Evolutionary conservation across 169 alveolate genomes (phyloP).

Genomic region (Plasmodium billcollinsi): DNA sequence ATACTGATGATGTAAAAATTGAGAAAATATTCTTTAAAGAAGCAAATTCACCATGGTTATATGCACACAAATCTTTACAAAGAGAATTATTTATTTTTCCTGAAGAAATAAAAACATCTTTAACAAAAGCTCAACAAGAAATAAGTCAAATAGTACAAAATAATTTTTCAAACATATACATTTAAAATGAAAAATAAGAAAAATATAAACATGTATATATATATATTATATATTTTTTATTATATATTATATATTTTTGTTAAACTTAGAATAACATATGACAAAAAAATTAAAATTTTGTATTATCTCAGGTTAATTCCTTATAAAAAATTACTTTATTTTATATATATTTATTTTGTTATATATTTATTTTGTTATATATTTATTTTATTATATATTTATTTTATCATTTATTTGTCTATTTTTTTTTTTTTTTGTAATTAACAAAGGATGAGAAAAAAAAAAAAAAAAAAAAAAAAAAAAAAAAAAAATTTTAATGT

Average conservation of each 20-base stretch:
- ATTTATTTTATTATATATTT: too few relatives aligned
- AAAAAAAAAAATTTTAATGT: too few relatives aligned
- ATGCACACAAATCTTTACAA: constrained; percentile 23
- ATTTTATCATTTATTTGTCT: too few relatives aligned
- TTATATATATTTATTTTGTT: too few relatives aligned
- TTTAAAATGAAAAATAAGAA: neutral
- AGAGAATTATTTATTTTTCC: constrained; percentile 66
- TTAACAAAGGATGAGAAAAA: too few relatives aligned
- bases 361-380: too few relatives aligned
- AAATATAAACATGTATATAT: neutral
- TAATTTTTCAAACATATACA: constrained; percentile 51
- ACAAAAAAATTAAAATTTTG: too few relatives aligned
- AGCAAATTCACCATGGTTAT: constrained; percentile 60
- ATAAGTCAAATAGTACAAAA: constrained; percentile 18
- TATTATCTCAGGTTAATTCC: too few relatives aligned
- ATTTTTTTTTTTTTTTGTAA: too few relatives aligned
- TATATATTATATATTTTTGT: neutral
- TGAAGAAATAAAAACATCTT: constrained; percentile 48
- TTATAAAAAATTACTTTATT: too few relatives aligned
- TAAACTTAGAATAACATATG: too few relatives aligned
- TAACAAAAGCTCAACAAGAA: constrained; percentile 59
- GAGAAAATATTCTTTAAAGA: constrained; percentile 58
- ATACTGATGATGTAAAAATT: constrained; percentile 53
- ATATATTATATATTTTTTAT: neutral
- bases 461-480: too few relatives aligned